Base-by-base conservation (phyloP, 768 basidiomycete species). In the Tulasnella sp. region DNA sequence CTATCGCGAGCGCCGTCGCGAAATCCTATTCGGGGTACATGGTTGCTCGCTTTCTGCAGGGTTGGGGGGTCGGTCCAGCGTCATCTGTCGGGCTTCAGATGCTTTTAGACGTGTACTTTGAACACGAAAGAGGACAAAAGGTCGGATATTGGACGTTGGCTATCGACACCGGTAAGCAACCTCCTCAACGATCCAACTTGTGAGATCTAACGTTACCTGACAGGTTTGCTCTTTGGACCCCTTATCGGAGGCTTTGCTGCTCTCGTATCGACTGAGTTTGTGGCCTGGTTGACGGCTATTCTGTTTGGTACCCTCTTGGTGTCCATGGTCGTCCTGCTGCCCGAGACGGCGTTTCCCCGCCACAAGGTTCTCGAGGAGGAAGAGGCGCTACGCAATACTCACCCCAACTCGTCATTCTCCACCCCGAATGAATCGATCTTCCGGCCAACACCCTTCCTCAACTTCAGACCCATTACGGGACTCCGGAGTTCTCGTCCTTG, bases 41-140 rank as follows among this genome's bases (percentile, higher is more conserved):
- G 60, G 59, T 41, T 15, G 25, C 46, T 31, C 59, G 60, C n/a
- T 61, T 61, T 49, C 39, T 61, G 15, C 60, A 61, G 32, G 60
- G 60, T 23, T 61, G 60, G 60, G 60, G 60, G 2, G 60, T 59
- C 14, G 60, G 60, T 12, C 60, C 60, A 14, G 60, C 60, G 4
- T 50, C 45, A n/a, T 61, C 60, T 6, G 60, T 61, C 19, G 60
- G 60, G 8, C 59, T 61, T 8, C 59, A 60, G 36, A 57, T 61
- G 51, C 27, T 57, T 6, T 49, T 43, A 11, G 60, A 61, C 39
- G 46, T 60, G 23, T 61, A 54, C 29, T 57, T 45, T 35, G 59
- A 59, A 39, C 39, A 54, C n/a, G 60, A 61, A 31, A 43, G 60
- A 37, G 60, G 60, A 4, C 43, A 60, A 34, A 61, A 60, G 31